A percentile compares a stretch with the other conserved stretches of the same genome.
These are phyloP conservation scores for Kwoniella sp. DNA, from an alignment of 768 basidiomycete species.

Conservation along the genomic window DNA sequence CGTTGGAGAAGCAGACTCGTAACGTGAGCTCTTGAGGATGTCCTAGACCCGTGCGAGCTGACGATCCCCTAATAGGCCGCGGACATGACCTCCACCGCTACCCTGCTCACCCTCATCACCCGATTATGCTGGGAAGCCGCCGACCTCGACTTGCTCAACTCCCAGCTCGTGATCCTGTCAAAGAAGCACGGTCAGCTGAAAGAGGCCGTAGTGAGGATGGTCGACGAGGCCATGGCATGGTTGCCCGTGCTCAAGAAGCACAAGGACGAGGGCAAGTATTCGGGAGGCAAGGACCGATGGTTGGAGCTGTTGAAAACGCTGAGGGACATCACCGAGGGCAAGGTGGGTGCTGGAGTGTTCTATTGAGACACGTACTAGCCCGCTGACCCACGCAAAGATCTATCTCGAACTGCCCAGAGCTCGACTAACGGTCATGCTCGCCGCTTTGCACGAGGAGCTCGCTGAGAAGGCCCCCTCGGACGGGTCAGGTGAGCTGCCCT, in stretches of 20 bases:
- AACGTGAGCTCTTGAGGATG: slow-evolving; percentile 61
- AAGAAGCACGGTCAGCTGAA: slow-evolving; percentile 98
- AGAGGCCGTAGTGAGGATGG: slow-evolving; percentile 80
- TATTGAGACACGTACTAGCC: not conserved
- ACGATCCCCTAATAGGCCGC: slow-evolving; percentile 62
- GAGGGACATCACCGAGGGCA: slow-evolving; percentile 89
- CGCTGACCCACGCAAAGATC: slow-evolving; percentile 68
- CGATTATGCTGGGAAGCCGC: slow-evolving; percentile 68
- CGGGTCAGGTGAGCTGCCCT: slow-evolving; percentile 26
- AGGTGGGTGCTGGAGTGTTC: slow-evolving; percentile 57
- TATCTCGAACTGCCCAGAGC: slow-evolving; percentile 95
- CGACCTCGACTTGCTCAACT: slow-evolving; percentile 68
- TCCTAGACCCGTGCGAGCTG: too few relatives aligned
- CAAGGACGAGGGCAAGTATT: slow-evolving; percentile 65
- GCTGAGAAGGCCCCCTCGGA: slow-evolving; percentile 52
- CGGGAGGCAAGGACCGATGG: slow-evolving; percentile 42
- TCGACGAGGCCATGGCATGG: slow-evolving; percentile 79
- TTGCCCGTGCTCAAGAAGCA: slow-evolving; percentile 67
- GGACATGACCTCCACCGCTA: slow-evolving; percentile 85
- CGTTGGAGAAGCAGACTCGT: slow-evolving; percentile 90
- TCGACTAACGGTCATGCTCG: slow-evolving; percentile 80
- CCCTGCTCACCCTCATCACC: slow-evolving; percentile 69
- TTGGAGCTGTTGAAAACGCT: slow-evolving; percentile 83
- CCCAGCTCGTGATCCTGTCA: slow-evolving; percentile 58
- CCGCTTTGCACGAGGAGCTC: slow-evolving; percentile 76